These are phyloP conservation scores for Thalia dealbata DNA, from an alignment of 176 grass and related monocot genomes.

Conservation along the genomic window DNA sequence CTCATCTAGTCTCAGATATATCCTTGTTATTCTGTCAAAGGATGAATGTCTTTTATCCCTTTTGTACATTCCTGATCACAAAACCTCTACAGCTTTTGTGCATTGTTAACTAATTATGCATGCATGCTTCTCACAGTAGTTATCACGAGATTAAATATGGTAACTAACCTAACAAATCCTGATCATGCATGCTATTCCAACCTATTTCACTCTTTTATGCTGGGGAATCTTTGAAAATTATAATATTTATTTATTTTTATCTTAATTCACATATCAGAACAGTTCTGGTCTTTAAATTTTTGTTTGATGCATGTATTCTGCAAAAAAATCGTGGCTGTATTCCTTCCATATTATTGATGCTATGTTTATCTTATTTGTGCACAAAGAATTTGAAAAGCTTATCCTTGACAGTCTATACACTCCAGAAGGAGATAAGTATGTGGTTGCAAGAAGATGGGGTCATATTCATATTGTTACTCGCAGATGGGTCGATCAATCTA, in stretches of 20 bases:
- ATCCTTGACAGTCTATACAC: slow-evolving; percentile 76
- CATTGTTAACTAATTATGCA: not conserved
- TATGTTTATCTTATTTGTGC: not conserved
- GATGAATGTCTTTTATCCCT: slow-evolving; percentile 9
- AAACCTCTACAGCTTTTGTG: not conserved
- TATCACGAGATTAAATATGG: not conserved
- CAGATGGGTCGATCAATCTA: slow-evolving; percentile 65
- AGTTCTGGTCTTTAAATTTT: not conserved
- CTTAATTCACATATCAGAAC: not conserved
- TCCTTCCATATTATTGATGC: too few relatives aligned
- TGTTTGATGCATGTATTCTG: not conserved
- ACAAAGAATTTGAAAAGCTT: too few relatives aligned
- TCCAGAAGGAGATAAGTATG: slow-evolving; percentile 86
- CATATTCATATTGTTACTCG: slow-evolving; percentile 63
- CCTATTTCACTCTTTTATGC: not conserved
- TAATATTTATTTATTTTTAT: not conserved
- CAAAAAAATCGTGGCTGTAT: not conserved
- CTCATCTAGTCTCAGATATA: slow-evolving; percentile 95
- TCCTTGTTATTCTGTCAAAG: slow-evolving; percentile 36
- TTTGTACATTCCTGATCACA: slow-evolving; percentile 16
- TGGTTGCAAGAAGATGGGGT: slow-evolving; percentile 69
- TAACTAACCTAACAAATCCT: not conserved
- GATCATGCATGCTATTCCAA: not conserved
- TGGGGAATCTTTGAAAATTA: not conserved
- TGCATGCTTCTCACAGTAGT: not conserved